Conservation (phyloP, 1,284 basidiomycete species). For the Takashimella tepidaria region DNA sequence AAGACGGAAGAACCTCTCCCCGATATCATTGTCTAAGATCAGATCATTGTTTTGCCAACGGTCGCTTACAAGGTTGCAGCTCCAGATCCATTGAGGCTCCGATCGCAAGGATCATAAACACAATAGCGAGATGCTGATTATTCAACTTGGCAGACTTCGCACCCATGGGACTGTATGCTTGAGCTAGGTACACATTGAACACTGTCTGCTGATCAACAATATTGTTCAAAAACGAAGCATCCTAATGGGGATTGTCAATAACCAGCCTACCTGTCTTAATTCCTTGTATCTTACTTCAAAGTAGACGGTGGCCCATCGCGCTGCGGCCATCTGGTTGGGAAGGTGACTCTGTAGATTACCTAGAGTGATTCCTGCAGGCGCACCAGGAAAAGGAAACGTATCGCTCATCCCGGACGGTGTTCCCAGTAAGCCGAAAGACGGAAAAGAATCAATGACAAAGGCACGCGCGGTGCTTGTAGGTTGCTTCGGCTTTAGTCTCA, state of each 20-base stretch:
- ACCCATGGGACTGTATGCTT: neutral
- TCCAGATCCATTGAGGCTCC: slow-evolving; percentile 12
- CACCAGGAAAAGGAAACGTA: slow-evolving; percentile 4
- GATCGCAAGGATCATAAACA: slow-evolving; percentile 14
- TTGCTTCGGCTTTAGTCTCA: neutral
- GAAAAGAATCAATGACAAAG: neutral
- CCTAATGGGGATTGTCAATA: neutral
- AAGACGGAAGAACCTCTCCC: slow-evolving; percentile 7
- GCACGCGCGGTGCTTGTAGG: neutral
- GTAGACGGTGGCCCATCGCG: slow-evolving; percentile 1
- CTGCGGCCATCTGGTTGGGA: neutral
- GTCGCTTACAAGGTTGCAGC: slow-evolving; percentile 10
- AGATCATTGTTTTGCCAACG: no score
- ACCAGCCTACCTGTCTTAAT: no score
- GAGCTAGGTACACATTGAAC: slow-evolving; percentile 1
- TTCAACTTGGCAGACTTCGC: neutral
- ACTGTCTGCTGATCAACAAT: slow-evolving; percentile 6
- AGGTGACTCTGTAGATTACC: neutral
- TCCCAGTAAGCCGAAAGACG: neutral
- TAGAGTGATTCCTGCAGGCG: neutral
- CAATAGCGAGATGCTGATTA: slow-evolving; percentile 12
- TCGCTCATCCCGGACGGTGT: neutral
- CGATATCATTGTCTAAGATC: slow-evolving; percentile 7
- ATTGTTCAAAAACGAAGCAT: slow-evolving; percentile 9
- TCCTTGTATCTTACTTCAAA: slow-evolving; percentile 4